Evolutionary conservation across 2,329 filamentous ascomycete species (phyloP).

Genomic region (Microsporum canis): DNA sequence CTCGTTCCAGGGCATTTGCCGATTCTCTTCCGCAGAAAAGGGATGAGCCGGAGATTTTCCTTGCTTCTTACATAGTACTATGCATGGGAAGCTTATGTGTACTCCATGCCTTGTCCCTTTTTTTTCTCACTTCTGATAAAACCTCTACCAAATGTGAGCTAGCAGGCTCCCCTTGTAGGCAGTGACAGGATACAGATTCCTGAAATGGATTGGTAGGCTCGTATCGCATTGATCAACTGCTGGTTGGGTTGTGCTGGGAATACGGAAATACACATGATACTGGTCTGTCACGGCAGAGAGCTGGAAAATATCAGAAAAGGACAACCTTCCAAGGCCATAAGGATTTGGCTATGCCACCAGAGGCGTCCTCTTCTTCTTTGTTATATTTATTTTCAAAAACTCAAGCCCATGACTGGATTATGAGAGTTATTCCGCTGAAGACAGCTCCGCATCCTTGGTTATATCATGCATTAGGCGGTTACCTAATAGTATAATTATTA

Average conservation of each 20-base stretch:
- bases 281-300: not conserved
- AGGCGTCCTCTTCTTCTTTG: not conserved
- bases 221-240: not conserved
- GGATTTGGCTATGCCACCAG: not conserved
- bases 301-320: not conserved
- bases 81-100: not conserved
- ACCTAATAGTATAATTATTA: not conserved
- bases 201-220: not conserved
- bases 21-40: not conserved
- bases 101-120: not conserved
- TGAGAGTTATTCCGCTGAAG: not conserved
- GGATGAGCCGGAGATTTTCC: not conserved
- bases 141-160: not conserved
- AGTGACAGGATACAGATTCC: not conserved
- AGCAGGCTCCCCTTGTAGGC: not conserved
- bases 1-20: not conserved
- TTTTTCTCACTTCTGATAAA: not conserved
- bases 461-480: not conserved
- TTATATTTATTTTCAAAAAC: not conserved
- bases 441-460: not conserved
- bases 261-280: not conserved
- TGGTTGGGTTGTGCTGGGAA: not conserved
- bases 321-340: not conserved
- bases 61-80: not conserved
- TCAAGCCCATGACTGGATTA: not conserved